Evolutionary conservation across 2,329 filamentous ascomycete species (phyloP).

Genomic region (Apiospora saccharicola): DNA sequence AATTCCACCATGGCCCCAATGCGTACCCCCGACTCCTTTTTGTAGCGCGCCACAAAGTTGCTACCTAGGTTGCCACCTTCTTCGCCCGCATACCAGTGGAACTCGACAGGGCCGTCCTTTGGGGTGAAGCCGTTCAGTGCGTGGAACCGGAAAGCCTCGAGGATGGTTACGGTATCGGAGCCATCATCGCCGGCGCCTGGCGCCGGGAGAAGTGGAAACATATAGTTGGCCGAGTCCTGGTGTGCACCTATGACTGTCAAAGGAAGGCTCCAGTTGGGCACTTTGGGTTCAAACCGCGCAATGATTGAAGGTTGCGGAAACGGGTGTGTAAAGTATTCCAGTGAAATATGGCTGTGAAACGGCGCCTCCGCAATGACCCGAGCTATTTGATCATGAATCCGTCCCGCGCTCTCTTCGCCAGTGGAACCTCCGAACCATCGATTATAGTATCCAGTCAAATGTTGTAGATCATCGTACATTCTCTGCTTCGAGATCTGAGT

Average conservation of each 20-base stretch:
- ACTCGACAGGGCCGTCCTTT: conserved; percentile 63
- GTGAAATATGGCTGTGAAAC: conserved; percentile 47
- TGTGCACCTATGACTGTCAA: conserved; percentile 70
- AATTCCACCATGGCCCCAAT: conserved; percentile 78
- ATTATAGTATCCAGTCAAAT: conserved; percentile 67
- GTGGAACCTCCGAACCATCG: conserved; percentile 57
- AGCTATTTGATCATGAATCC: conserved; percentile 47
- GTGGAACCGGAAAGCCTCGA: conserved; percentile 74
- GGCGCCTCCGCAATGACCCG: conserved; percentile 44
- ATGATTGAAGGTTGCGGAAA: conserved; percentile 78
- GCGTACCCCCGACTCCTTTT: conserved; percentile 66
- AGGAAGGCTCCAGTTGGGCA: conserved; percentile 43
- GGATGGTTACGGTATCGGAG: conserved; percentile 75
- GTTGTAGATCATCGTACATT: conserved; percentile 70
- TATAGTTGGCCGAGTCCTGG: conserved; percentile 78
- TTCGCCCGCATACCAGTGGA: conserved; percentile 53
- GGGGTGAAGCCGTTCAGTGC: conserved; percentile 52
- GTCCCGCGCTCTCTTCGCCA: conserved; percentile 43
- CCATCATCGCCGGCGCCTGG: conserved; percentile 79
- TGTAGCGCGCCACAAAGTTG: conserved; percentile 73
- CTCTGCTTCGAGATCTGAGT: conserved; percentile 66
- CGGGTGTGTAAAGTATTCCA: conserved; percentile 65
- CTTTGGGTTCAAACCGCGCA: conserved; percentile 64
- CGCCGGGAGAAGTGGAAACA: conserved; percentile 72
- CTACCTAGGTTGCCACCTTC: conserved; percentile 58